Evolutionary conservation across 495 filamentous ascomycete genomes (phyloP), one percentile per base, ranked within the genome.

Genomic region (Penicillium maclennaniae): DNA sequence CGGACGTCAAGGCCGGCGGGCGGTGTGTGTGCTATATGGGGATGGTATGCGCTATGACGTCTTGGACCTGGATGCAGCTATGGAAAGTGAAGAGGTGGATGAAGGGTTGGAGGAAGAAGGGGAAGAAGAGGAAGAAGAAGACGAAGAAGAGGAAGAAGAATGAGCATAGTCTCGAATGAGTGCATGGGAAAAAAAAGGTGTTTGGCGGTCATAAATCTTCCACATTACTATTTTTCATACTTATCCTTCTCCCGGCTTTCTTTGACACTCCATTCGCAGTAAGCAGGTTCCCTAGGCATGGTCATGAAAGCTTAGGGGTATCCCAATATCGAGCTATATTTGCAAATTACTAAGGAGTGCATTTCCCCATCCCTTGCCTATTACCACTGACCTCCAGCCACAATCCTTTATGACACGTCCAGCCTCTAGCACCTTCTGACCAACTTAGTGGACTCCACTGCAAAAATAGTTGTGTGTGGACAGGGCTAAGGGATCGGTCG

Each of bases 41-140:
- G 81, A 85, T 58, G 66, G 64, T 16, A 62, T 78, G 62, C 75
- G 74, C 42, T 85, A 84, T 58, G 75, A 79, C 31, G 73, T 85
- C 7, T 74, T 83, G 49, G 80, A 83, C 59, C 48, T 85, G 47
- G 83, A 85, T 65, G 65, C 65, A 43, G 69, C 60, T 16, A 63
- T 69, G 15, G 71, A 69, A 25, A 66, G 65, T n/a, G 66, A 66
- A 1, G 60, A 62, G 25, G 58, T 60, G 19, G 62, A 63, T 31
- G 60, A 65, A n/a, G 58, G 66, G 41, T 49, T 56, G 8, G 55
- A 63, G 16, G 55, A 54, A 31, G 57, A 60, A 8, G 57, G 59
- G 10, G 21, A 23, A 5, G 55, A 41, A 8, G 49, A 55, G 8
- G 58, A 59, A 7, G 53, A 56, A 34, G 49, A 49, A 51, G 53